Conservation (phyloP, 805 yeast species). For the Naumovozyma castellii region DNA sequence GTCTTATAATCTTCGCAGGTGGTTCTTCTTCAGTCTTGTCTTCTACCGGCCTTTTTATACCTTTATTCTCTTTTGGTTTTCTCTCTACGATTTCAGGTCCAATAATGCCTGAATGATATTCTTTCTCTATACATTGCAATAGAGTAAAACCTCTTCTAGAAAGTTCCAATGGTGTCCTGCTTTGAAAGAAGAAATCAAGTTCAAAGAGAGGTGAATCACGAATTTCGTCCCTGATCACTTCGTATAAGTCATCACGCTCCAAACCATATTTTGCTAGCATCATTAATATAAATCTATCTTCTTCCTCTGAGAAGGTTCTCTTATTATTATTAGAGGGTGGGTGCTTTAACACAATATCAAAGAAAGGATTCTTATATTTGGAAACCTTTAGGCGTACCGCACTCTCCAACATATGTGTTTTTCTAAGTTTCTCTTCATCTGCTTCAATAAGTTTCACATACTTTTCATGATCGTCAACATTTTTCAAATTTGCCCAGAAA, state of each 20-base stretch:
- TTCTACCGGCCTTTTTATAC: not conserved
- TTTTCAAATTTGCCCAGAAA: constrained; percentile 73
- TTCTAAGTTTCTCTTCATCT: constrained; percentile 78
- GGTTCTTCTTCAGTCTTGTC: not conserved
- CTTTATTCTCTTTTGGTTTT: not conserved
- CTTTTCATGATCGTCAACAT: constrained; percentile 83
- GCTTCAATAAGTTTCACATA: constrained; percentile 71
- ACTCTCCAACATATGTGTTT: constrained; percentile 61
- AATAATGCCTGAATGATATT: constrained; percentile 37
- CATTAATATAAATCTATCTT: constrained; percentile 78
- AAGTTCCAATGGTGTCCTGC: constrained; percentile 71
- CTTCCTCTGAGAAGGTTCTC: constrained; percentile 76
- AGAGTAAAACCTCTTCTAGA: constrained; percentile 76
- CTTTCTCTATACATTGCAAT: constrained; percentile 66
- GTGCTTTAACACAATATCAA: constrained; percentile 59
- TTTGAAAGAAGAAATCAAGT: constrained; percentile 81
- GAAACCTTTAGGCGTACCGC: constrained; percentile 68
- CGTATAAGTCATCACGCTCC: constrained; percentile 71
- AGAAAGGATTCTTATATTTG: constrained; percentile 67
- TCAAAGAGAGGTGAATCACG: constrained; percentile 70
- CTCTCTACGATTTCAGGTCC: not conserved
- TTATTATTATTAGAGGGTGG: constrained; percentile 52
- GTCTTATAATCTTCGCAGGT: not conserved
- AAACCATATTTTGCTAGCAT: constrained; percentile 74
- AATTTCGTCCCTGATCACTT: constrained; percentile 66